Percentiles rank a stretch among this genome's conserved stretches.
phyloP scores from a whole-genome alignment of 2,329 filamentous ascomycete genomes.

The Mycosphaerelloides madeirae region DNA sequence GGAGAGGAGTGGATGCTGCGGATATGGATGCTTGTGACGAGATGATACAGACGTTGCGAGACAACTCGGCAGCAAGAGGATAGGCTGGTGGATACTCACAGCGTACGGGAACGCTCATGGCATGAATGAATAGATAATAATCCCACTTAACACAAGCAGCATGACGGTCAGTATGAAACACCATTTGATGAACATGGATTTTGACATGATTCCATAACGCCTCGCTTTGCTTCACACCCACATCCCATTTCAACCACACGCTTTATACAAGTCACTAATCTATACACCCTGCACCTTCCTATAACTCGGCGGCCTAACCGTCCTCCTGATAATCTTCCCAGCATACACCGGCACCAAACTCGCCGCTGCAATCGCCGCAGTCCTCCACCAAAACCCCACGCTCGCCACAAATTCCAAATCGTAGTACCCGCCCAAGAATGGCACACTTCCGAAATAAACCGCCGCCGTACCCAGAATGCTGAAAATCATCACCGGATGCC shows the following conservation, averaged over 20 bases:
- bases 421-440: constrained; percentile 86
- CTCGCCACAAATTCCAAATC: constrained; percentile 75
- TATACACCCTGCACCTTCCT: constrained; percentile 62
- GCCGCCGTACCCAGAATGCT: constrained; percentile 76
- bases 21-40: constrained; percentile 82
- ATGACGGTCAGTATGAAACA: too few relatives aligned
- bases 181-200: too few relatives aligned
- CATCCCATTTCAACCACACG: too few relatives aligned
- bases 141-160: too few relatives aligned
- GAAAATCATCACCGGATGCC: constrained; percentile 89
- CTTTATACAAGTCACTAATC: neutral
- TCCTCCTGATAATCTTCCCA: constrained; percentile 77
- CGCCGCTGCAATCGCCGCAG: constrained; percentile 71
- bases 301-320: constrained; percentile 87
- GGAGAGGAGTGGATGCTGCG: constrained; percentile 65
- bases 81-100: too few relatives aligned
- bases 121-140: too few relatives aligned
- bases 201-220: too few relatives aligned
- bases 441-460: constrained; percentile 75
- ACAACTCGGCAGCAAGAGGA: constrained; percentile 20
- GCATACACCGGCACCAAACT: constrained; percentile 82
- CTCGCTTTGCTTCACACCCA: too few relatives aligned
- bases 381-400: constrained; percentile 82
- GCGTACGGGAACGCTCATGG: too few relatives aligned
- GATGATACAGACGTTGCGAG: constrained; percentile 31